These are phyloP conservation scores for Cutaneotrichosporon mucoides DNA, from an alignment of 1,284 basidiomycete species.

Conservation along the genomic window DNA sequence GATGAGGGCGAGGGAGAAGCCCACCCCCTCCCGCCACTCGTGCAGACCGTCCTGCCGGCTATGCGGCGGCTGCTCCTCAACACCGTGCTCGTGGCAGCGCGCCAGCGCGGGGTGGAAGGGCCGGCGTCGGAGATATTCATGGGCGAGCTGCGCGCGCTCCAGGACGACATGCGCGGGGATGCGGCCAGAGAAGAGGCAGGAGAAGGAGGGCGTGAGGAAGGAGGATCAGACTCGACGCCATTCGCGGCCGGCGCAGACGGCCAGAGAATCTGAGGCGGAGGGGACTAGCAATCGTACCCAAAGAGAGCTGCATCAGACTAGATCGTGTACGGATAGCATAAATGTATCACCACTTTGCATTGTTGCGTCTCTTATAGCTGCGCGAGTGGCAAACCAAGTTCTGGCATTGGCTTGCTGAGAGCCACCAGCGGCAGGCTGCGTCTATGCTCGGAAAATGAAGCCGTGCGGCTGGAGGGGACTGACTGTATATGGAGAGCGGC, in stretches of 20 bases:
- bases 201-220: neutral
- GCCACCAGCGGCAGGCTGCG: no score
- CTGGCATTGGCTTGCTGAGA: no score
- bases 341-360: constrained; percentile 1
- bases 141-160: neutral
- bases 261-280: neutral
- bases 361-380: neutral
- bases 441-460: no score
- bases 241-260: neutral
- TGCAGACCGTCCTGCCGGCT: neutral
- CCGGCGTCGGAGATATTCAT: neutral
- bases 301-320: neutral
- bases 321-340: neutral
- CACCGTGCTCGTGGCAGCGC: neutral
- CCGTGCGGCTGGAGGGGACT: no score
- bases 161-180: neutral
- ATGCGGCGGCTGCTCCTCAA: neutral
- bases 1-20: neutral
- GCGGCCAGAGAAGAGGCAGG: neutral
- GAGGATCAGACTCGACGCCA: neutral
- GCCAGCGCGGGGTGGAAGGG: neutral
- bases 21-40: neutral
- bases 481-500: no score
- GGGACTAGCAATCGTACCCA: neutral
- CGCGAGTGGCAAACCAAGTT: no score